Base-by-base conservation (phyloP, 208 protist species). In the Porcisia hertigi region DNA sequence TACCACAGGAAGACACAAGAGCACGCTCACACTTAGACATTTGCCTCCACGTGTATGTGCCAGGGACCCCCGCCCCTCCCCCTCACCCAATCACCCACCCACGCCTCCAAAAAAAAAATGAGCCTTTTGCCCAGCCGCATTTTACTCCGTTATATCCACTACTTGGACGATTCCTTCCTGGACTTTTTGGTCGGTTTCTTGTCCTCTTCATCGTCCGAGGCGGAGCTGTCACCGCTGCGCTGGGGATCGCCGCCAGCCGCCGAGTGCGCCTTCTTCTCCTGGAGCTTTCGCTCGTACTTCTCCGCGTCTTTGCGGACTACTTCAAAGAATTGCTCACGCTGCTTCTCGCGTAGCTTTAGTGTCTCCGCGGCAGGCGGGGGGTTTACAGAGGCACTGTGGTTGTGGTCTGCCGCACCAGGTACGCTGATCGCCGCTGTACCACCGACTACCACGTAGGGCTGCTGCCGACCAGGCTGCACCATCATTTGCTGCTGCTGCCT, bases 251-350 rank as follows among this genome's bases (percentile, higher is more conserved):
- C 84, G 20, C 60, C 69, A 12, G 74, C 64, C 60, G 71, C 71
- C 54, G 81, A 82, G 67, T 90, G 88, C 34, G 67, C 73, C 47
- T 71, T 76, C 47, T 76, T 45, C 69, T 92, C 85, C 75, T 81
- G 73, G 55, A 85, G 6, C 84, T 97, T 95, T 30, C 75, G 53
- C 80, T 94, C 81, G 71, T 94, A 97, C 81, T 76, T 73, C 84
- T 95, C 86, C 43, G 91, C 83, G 16, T 94, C 90, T 25, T 79
- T 76, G 34, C 85, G 88, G 41, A 97, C 90, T 16, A 95, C 90
- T 1, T 94, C 88, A 20, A 95, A 85, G 74, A 86, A 97, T 83
- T 94, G 89, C 75, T 94, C 91, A 7, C 87, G 84, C 77, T 95
- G 93, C 73, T 90, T 78, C 85, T 97, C 91, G 4, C 93, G 91